These are phyloP conservation scores for Leishmania tropica DNA, from an alignment of 208 protist genomes.

Conservation along the genomic window DNA sequence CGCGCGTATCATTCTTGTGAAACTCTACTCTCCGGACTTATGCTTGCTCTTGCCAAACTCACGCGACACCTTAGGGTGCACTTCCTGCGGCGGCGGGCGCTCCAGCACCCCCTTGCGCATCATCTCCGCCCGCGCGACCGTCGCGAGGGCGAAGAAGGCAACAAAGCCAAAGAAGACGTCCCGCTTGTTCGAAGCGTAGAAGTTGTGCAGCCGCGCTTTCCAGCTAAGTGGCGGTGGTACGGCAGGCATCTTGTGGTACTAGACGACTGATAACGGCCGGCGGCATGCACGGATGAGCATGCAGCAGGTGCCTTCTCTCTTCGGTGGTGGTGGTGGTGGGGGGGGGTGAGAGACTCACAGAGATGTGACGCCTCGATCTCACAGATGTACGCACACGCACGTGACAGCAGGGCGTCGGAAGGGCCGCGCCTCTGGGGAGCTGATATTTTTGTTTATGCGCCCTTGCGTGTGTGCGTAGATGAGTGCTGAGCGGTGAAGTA, in stretches of 20 bases:
- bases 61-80: slow-evolving; percentile 42
- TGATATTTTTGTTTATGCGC: not conserved
- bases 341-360: not conserved
- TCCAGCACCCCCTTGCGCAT: slow-evolving; percentile 51
- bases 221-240: slow-evolving; percentile 21
- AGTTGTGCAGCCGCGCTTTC: slow-evolving; percentile 26
- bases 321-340: not conserved
- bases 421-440: not conserved
- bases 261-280: not conserved
- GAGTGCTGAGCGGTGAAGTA: not conserved
- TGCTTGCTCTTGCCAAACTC: slow-evolving; percentile 47
- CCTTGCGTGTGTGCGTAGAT: not conserved
- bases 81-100: slow-evolving; percentile 28
- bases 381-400: not conserved
- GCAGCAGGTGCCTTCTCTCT: not conserved
- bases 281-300: not conserved
- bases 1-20: not conserved
- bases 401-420: not conserved
- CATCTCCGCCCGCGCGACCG: slow-evolving; percentile 53
- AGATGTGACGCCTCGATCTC: not conserved
- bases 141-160: slow-evolving; percentile 49
- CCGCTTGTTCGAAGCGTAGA: slow-evolving; percentile 42
- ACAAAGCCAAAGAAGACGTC: slow-evolving; percentile 69
- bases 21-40: slow-evolving; percentile 14
- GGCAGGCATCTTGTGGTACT: not conserved